These are phyloP conservation scores for Xylariaceae sp. DNA, from an alignment of 2,329 filamentous ascomycete species.

Conservation along the genomic window DNA sequence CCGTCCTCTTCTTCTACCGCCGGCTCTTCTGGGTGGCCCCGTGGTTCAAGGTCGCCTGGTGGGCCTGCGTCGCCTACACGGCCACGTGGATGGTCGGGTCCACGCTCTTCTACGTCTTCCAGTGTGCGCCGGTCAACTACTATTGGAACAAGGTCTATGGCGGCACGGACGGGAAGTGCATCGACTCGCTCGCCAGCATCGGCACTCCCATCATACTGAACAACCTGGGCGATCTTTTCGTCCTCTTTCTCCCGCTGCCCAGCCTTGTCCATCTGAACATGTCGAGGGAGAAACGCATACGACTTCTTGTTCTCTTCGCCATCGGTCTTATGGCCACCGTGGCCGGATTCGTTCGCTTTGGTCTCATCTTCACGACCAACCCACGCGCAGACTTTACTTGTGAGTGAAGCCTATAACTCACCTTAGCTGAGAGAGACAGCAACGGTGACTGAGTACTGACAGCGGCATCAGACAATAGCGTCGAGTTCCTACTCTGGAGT, in stretches of 20 bases:
- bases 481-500: too few relatives aligned
- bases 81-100: neutral
- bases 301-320: too few relatives aligned
- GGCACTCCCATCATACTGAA: neutral
- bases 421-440: too few relatives aligned
- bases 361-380: too few relatives aligned
- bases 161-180: slow-evolving; percentile 1
- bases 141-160: neutral
- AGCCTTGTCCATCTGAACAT: neutral
- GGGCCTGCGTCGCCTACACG: neutral
- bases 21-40: neutral
- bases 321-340: too few relatives aligned
- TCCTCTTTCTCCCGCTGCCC: slow-evolving; percentile 1
- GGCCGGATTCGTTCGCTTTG: too few relatives aligned
- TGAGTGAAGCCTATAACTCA: too few relatives aligned
- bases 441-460: too few relatives aligned
- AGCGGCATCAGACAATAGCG: too few relatives aligned
- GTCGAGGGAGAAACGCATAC: too few relatives aligned
- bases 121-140: slow-evolving; percentile 1
- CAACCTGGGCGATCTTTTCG: neutral
- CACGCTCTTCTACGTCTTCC: neutral
- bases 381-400: too few relatives aligned
- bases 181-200: neutral
- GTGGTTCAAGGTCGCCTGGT: neutral
- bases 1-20: slow-evolving; percentile 1